These are phyloP conservation scores for Holtermanniella nyarrowii DNA, from an alignment of 768 basidiomycete genomes.

Conservation along the genomic window DNA sequence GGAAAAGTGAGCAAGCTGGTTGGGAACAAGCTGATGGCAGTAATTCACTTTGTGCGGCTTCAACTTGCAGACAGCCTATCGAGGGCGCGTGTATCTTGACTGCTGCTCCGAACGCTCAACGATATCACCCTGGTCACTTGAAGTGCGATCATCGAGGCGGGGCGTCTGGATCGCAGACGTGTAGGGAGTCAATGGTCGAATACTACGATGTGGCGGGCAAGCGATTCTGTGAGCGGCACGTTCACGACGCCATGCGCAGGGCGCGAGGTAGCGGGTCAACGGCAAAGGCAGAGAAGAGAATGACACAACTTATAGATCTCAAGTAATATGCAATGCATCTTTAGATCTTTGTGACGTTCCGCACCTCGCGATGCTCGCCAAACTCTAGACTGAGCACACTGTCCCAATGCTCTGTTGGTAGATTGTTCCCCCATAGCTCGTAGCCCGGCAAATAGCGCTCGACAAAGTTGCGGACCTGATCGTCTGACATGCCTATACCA, in stretches of 20 bases:
- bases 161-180: conserved; percentile 41
- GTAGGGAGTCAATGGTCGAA: conserved; percentile 51
- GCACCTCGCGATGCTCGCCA: neutral
- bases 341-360: neutral
- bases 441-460: conserved; percentile 92
- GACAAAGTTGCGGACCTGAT: conserved; percentile 63
- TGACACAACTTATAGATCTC: conserved; percentile 72
- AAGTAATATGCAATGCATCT: neutral
- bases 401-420: conserved; percentile 25
- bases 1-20: conserved; percentile 49
- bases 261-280: conserved; percentile 21
- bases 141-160: conserved; percentile 56
- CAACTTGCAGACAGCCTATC: conserved; percentile 72
- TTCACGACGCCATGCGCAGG: conserved; percentile 36
- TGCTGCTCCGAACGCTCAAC: conserved; percentile 52
- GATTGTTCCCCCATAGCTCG: conserved; percentile 65
- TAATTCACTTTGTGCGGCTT: conserved; percentile 71
- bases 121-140: conserved; percentile 83
- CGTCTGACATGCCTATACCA: conserved; percentile 79
- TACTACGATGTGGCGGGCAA: conserved; percentile 78
- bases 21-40: conserved; percentile 8
- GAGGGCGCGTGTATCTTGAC: conserved; percentile 89
- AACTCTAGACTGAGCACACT: neutral
- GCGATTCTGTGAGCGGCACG: conserved; percentile 75
- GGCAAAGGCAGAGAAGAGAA: conserved; percentile 56